Evolutionary conservation across 2,329 filamentous ascomycete genomes (phyloP).

Genomic region (Colletotrichum destructivum): DNA sequence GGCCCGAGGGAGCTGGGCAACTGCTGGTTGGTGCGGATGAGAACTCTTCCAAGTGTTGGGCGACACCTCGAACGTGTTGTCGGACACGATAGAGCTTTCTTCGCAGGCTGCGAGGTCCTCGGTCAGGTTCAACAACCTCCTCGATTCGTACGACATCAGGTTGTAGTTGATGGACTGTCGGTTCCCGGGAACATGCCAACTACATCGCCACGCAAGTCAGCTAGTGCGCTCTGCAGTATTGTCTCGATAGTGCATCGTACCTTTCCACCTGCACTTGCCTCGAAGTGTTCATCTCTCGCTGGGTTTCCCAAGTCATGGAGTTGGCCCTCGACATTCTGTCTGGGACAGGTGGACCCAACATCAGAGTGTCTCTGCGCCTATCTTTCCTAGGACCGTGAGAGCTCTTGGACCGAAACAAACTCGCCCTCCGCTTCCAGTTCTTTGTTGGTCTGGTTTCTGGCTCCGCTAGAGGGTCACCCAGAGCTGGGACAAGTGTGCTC

Average conservation of each 20-base stretch:
- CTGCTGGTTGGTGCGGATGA: constrained; percentile 48
- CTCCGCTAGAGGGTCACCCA: neutral
- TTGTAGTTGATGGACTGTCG: constrained; percentile 61
- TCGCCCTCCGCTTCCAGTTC: constrained; percentile 42
- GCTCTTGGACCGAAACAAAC: constrained; percentile 43
- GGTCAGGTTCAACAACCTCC: constrained; percentile 58
- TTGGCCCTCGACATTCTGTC: constrained; percentile 42
- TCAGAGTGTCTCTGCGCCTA: constrained; percentile 25
- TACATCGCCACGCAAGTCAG: constrained; percentile 44
- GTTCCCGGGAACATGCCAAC: constrained; percentile 51
- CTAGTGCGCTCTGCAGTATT: neutral
- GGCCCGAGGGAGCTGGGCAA: constrained; percentile 53
- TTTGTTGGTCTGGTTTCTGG: constrained; percentile 17
- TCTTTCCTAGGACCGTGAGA: constrained; percentile 32
- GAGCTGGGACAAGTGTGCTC: neutral
- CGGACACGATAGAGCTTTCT: constrained; percentile 52
- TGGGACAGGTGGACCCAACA: constrained; percentile 28
- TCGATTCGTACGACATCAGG: constrained; percentile 61
- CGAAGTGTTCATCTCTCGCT: constrained; percentile 42
- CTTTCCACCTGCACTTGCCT: constrained; percentile 41
- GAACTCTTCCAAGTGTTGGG: constrained; percentile 56
- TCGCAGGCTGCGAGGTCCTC: constrained; percentile 53
- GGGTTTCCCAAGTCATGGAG: constrained; percentile 43
- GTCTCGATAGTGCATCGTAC: constrained; percentile 13
- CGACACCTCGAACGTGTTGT: constrained; percentile 51